phyloP scores from a whole-genome alignment of 2,329 filamentous ascomycete genomes.

The Nigrospora oryzae region DNA sequence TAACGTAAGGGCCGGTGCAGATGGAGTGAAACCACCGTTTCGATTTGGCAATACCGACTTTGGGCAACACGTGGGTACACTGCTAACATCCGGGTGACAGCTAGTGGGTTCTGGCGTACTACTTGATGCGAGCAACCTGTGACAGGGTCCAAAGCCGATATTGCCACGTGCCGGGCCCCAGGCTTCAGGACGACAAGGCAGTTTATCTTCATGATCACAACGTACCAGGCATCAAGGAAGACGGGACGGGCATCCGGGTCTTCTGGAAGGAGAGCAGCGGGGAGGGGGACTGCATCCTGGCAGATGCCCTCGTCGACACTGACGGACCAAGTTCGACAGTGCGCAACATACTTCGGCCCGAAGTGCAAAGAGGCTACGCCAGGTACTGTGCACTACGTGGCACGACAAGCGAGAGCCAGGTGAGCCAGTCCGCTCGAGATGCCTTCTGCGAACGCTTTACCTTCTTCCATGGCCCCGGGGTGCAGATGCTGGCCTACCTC shows the following conservation, averaged over 20 bases:
- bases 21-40: too few relatives aligned
- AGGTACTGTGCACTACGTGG: constrained; percentile 34
- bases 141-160: constrained; percentile 26
- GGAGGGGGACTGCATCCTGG: constrained; percentile 18
- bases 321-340: constrained; percentile 32
- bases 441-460: constrained; percentile 28
- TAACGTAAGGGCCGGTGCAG: too few relatives aligned
- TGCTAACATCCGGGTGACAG: not conserved
- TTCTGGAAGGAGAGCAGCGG: constrained; percentile 22
- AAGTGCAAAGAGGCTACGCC: constrained; percentile 20
- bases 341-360: constrained; percentile 21
- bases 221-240: constrained; percentile 18
- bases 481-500: constrained; percentile 31
- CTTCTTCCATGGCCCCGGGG: constrained; percentile 26
- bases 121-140: constrained; percentile 33
- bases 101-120: constrained; percentile 34
- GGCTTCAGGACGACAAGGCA: constrained; percentile 17
- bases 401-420: constrained; percentile 27
- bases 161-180: constrained; percentile 16
- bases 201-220: constrained; percentile 22
- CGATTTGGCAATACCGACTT: not conserved
- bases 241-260: constrained; percentile 17
- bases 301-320: constrained; percentile 31
- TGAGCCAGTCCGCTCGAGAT: constrained; percentile 20
- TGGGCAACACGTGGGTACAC: too few relatives aligned